phyloP scores from a whole-genome alignment of 1,139 yeast species.

The Yamadazyma buinensis region DNA sequence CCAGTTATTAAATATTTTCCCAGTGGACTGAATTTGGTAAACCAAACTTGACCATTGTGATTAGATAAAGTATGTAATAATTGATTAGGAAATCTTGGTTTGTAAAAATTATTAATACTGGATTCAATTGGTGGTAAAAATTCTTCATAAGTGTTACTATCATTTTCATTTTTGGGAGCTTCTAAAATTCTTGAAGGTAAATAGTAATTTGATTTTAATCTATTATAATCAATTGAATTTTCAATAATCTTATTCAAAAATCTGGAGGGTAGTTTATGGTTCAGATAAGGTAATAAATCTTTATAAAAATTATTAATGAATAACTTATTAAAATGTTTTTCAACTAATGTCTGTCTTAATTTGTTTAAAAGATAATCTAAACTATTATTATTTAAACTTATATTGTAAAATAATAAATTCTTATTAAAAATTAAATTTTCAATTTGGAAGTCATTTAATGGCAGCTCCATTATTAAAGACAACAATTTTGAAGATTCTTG shows the following conservation, averaged over 20 bases:
- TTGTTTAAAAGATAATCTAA: conserved; percentile 8
- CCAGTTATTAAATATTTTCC: conserved; percentile 77
- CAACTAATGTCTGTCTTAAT: conserved; percentile 10
- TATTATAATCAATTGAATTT: conserved; percentile 27
- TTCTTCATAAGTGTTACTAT: conserved; percentile 6
- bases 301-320: conserved; percentile 13
- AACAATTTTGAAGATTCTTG: conserved; percentile 25
- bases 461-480: conserved; percentile 18
- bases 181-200: conserved; percentile 26
- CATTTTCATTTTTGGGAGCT: conserved; percentile 1
- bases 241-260: conserved; percentile 26
- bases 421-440: conserved; percentile 11
- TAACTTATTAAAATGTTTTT: conserved; percentile 7
- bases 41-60: conserved; percentile 84
- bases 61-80: conserved; percentile 37
- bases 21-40: conserved; percentile 68
- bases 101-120: conserved; percentile 15
- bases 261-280: conserved; percentile 18
- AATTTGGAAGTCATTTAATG: conserved; percentile 12
- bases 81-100: conserved; percentile 44
- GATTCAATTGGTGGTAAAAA: conserved; percentile 14
- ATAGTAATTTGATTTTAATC: conserved; percentile 28
- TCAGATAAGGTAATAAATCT: conserved; percentile 13
- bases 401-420: conserved; percentile 8
- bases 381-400: conserved; percentile 6